Conservation (phyloP, 495 filamentous ascomycete species). For the Neurospora sp. region DNA sequence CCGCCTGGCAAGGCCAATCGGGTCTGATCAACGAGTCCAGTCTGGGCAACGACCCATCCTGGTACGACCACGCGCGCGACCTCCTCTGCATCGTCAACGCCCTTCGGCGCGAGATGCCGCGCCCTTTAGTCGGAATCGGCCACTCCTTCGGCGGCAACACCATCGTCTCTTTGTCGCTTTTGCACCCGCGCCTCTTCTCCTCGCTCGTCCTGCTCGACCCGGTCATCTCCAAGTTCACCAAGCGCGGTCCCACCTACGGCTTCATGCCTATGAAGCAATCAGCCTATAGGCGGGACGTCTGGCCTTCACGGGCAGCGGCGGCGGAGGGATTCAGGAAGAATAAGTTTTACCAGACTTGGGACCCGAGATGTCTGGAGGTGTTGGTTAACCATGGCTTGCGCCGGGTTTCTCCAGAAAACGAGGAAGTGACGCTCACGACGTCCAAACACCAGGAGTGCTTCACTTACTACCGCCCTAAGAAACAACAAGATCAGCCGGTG, state of each 20-base stretch:
- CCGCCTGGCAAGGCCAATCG: conserved; percentile 64
- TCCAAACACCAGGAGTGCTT: conserved; percentile 53
- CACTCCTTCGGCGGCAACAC: conserved; percentile 81
- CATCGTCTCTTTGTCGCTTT: conserved; percentile 49
- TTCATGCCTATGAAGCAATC: conserved; percentile 17
- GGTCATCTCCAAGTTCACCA: conserved; percentile 38
- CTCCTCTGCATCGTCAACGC: conserved; percentile 78
- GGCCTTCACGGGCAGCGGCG: conserved; percentile 58
- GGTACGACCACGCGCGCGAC: conserved; percentile 82
- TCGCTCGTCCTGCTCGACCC: conserved; percentile 75
- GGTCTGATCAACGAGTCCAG: conserved; percentile 61
- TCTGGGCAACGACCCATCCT: conserved; percentile 75
- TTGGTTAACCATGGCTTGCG: conserved; percentile 59
- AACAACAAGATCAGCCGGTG: conserved; percentile 15
- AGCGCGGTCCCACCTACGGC: conserved; percentile 19
- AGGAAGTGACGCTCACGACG: conserved; percentile 48
- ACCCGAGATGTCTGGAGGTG: conserved; percentile 55
- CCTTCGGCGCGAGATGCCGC: conserved; percentile 73
- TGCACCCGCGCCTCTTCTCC: conserved; percentile 75
- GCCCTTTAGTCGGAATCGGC: conserved; percentile 80
- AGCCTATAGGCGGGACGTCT: conserved; percentile 57
- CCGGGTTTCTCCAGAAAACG: neutral
- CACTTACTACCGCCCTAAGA: conserved; percentile 37
- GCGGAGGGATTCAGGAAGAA: conserved; percentile 45
- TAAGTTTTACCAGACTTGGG: conserved; percentile 64